Evolutionary conservation across 2,329 filamentous ascomycete genomes (phyloP).

Genomic region (Chalaropsis ovoidea): DNA sequence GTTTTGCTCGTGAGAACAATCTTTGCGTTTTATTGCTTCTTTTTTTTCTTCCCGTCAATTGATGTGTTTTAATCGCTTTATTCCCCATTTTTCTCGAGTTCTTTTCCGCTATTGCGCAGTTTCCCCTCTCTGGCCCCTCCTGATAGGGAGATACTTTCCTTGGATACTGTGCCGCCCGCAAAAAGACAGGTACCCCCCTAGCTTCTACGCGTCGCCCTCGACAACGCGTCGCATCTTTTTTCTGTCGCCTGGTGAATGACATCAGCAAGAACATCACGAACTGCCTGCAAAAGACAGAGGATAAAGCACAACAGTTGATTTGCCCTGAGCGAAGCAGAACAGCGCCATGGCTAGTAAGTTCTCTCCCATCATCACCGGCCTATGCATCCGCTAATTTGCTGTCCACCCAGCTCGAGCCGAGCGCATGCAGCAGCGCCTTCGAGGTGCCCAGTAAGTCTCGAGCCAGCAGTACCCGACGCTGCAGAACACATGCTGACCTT

Average conservation of each 20-base stretch:
- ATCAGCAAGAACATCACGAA: conserved; percentile 3
- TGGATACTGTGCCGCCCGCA: not conserved
- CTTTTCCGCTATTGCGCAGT: too few relatives aligned
- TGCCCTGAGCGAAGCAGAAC: not conserved
- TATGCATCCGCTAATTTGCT: not conserved
- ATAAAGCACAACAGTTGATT: conserved; percentile 11
- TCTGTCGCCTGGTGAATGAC: not conserved
- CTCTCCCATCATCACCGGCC: not conserved
- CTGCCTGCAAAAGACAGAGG: not conserved
- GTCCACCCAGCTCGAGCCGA: conserved; percentile 43
- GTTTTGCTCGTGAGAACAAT: too few relatives aligned
- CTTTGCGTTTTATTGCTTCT: not conserved
- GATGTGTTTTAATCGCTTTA: not conserved
- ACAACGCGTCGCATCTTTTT: conserved; percentile 19
- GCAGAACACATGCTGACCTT: conserved; percentile 23
- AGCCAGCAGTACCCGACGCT: conserved; percentile 13
- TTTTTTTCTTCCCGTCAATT: not conserved
- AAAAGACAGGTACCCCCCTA: conserved; percentile 17
- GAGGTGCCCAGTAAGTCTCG: conserved; percentile 49
- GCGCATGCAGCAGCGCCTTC: conserved; percentile 54
- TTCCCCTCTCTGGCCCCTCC: not conserved
- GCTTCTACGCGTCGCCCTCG: conserved; percentile 15
- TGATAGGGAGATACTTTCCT: not conserved
- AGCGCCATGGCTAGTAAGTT: conserved; percentile 24
- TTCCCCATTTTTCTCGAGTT: not conserved